A percentile compares a stretch with the other conserved stretches of the same genome.
Evolutionary conservation across 78 protist species (phyloP).

Genomic region (Dictyostelium brefeldianum): DNA sequence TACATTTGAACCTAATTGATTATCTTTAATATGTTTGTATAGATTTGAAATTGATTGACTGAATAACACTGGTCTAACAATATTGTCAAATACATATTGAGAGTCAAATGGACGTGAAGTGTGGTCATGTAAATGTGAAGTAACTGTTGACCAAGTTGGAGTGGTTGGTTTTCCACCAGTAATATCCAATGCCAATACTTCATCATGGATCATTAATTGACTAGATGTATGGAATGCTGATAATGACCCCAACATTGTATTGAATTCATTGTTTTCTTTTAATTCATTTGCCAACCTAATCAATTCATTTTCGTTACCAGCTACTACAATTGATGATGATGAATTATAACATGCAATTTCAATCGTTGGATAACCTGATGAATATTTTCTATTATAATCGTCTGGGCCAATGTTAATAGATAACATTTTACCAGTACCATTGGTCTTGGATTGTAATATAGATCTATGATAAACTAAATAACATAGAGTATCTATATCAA

Average conservation of each 20-base stretch:
- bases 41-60: too few relatives aligned
- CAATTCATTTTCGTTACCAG: slow-evolving; percentile 33
- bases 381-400: not conserved
- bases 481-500: too few relatives aligned
- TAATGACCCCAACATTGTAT: slow-evolving; percentile 17
- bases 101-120: too few relatives aligned
- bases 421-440: slow-evolving; percentile 71
- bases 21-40: not conserved
- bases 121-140: too few relatives aligned
- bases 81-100: too few relatives aligned
- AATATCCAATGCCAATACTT: not conserved
- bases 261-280: not conserved
- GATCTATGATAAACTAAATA: not conserved
- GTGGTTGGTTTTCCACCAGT: too few relatives aligned
- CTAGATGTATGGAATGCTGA: slow-evolving; percentile 54
- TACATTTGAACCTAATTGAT: not conserved
- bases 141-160: too few relatives aligned
- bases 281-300: not conserved
- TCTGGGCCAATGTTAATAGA: not conserved
- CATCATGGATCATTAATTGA: slow-evolving; percentile 13
- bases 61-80: too few relatives aligned
- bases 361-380: not conserved
- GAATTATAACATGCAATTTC: slow-evolving; percentile 65
- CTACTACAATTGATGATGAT: slow-evolving; percentile 16
- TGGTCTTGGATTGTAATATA: slow-evolving; percentile 7